These are phyloP conservation scores for Volvox carteri DNA, from an alignment of 163 green algal species.

Conservation along the genomic window DNA sequence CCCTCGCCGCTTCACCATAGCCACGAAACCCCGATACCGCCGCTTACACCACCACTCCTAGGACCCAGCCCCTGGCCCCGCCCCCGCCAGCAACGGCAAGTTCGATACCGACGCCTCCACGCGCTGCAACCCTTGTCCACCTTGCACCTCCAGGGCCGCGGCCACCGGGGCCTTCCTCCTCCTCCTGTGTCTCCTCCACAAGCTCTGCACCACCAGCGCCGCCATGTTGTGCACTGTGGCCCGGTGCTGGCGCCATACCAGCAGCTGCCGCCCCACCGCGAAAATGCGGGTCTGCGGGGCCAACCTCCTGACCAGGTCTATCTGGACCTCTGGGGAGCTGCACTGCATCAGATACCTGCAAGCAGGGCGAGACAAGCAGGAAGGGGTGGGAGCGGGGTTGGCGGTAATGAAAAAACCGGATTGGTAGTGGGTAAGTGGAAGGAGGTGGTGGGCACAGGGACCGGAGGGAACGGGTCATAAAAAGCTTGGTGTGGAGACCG, in stretches of 20 bases:
- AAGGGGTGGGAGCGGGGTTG: not conserved
- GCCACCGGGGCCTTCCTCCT: not conserved
- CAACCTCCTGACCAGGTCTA: slow-evolving; percentile 22
- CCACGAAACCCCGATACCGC: too few species aligned
- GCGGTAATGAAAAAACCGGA: not conserved
- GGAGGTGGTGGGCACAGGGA: too few species aligned
- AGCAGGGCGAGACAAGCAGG: not conserved
- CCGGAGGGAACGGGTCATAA: too few species aligned
- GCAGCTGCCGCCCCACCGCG: slow-evolving; percentile 7
- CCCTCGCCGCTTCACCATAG: too few species aligned
- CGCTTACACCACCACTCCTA: too few species aligned
- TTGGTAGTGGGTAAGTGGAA: too few species aligned
- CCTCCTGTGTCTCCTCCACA: slow-evolving; percentile 5
- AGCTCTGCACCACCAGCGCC: slow-evolving; percentile 43
- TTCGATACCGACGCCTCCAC: too few species aligned
- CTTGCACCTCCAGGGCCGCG: not conserved
- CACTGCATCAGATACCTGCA: slow-evolving; percentile 29
- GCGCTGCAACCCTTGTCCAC: too few species aligned
- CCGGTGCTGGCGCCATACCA: not conserved
- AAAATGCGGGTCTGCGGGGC: not conserved
- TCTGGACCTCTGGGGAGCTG: not conserved
- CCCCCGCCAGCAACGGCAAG: too few species aligned
- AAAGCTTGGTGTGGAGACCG: not conserved
- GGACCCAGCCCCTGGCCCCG: too few species aligned
- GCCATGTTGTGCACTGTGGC: slow-evolving; percentile 22